A percentile compares a stretch with the other conserved stretches of the same genome.
Evolutionary conservation across 2,329 filamentous ascomycete genomes (phyloP).

Genomic region (Eurotiales sp.): DNA sequence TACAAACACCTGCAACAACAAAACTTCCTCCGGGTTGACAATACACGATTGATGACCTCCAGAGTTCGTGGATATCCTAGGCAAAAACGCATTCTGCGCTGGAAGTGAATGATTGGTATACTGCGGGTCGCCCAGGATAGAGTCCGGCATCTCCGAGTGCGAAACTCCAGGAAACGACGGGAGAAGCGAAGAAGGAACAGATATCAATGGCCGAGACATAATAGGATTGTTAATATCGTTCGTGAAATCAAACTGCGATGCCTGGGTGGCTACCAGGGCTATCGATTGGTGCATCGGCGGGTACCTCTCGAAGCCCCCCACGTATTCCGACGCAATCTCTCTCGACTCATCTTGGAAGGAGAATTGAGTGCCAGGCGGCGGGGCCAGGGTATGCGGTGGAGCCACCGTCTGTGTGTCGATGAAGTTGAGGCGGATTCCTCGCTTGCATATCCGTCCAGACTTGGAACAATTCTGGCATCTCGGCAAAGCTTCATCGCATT

Average conservation of each 20-base stretch:
- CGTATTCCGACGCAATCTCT: slow-evolving; percentile 85
- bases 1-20: slow-evolving; percentile 90
- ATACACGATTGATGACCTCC: slow-evolving; percentile 59
- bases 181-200: slow-evolving; percentile 49
- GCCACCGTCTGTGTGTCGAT: slow-evolving; percentile 74
- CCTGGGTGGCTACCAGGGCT: slow-evolving; percentile 20
- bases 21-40: slow-evolving; percentile 69
- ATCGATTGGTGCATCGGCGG: slow-evolving; percentile 49
- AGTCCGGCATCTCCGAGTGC: slow-evolving; percentile 30
- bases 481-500: slow-evolving; percentile 75
- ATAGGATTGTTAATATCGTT: slow-evolving; percentile 30
- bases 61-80: slow-evolving; percentile 37
- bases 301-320: slow-evolving; percentile 73
- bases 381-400: slow-evolving; percentile 59
- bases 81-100: slow-evolving; percentile 30
- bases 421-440: slow-evolving; percentile 84
- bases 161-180: slow-evolving; percentile 44
- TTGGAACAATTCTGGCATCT: slow-evolving; percentile 78
- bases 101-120: slow-evolving; percentile 21
- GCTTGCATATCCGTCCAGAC: slow-evolving; percentile 78
- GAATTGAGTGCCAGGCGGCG: slow-evolving; percentile 65
- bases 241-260: slow-evolving; percentile 26
- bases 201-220: slow-evolving; percentile 40
- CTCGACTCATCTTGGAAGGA: slow-evolving; percentile 85
- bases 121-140: slow-evolving; percentile 25